Conservation (phyloP, 2,329 filamentous ascomycete species). For the Alternaria arbusti region DNA sequence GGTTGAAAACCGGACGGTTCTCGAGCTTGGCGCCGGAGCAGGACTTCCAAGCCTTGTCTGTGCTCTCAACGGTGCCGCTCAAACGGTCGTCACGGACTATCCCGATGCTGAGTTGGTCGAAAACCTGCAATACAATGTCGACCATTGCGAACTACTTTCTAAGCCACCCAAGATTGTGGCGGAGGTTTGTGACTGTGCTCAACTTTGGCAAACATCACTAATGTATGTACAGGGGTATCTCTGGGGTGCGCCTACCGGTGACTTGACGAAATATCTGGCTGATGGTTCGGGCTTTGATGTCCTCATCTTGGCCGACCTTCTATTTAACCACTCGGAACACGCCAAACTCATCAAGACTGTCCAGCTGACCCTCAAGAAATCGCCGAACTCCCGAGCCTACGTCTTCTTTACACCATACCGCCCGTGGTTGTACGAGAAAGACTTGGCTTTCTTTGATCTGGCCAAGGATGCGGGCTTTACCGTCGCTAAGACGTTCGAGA, state of each 20-base stretch:
- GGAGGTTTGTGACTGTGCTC: conserved; percentile 32
- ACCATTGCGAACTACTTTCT: conserved; percentile 57
- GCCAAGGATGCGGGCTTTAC: conserved; percentile 72
- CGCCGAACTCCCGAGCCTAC: conserved; percentile 67
- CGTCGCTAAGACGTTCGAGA: conserved; percentile 82
- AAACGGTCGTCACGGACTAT: conserved; percentile 83
- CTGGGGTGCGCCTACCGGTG: conserved; percentile 74
- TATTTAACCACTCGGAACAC: conserved; percentile 93
- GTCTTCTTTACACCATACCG: conserved; percentile 96
- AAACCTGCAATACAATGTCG: conserved; percentile 79
- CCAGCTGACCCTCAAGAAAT: conserved; percentile 66
- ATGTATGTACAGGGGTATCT: conserved; percentile 68
- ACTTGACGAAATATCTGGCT: conserved; percentile 66
- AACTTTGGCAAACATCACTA: conserved; percentile 6
- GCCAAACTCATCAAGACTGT: conserved; percentile 76
- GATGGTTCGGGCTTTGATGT: conserved; percentile 70
- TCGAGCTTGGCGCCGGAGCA: conserved; percentile 89
- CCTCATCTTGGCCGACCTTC: conserved; percentile 82
- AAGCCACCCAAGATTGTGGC: conserved; percentile 48
- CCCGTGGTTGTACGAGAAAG: conserved; percentile 86
- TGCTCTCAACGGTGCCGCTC: conserved; percentile 70
- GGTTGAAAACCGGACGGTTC: conserved; percentile 71
- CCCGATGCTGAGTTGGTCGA: conserved; percentile 82
- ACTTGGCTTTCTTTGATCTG: conserved; percentile 84
- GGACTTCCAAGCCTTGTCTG: conserved; percentile 83